These are phyloP conservation scores for Tolypocladium guangdongense DNA, from an alignment of 2,329 filamentous ascomycete species.

Conservation along the genomic window DNA sequence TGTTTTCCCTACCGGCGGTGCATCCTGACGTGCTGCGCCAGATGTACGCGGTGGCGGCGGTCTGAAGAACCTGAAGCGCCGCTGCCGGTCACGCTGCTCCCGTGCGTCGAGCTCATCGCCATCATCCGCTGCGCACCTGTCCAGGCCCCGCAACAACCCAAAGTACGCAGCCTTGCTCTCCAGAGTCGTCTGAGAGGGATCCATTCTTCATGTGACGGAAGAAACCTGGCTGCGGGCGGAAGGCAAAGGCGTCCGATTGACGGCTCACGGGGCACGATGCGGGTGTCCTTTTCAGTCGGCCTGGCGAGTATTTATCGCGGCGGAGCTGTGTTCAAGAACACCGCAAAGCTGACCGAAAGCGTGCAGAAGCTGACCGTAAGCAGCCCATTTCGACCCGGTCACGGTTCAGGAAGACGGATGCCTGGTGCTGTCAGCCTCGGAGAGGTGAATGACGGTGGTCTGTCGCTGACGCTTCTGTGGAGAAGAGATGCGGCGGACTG, in stretches of 20 bases:
- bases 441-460: neutral
- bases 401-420: neutral
- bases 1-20: neutral
- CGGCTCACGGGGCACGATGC: neutral
- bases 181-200: constrained; percentile 8
- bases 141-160: constrained; percentile 22
- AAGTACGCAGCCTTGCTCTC: constrained; percentile 37
- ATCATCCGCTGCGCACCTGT: constrained; percentile 10
- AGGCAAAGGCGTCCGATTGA: neutral
- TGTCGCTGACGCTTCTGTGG: neutral
- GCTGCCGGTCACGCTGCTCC: constrained; percentile 22
- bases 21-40: neutral
- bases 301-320: neutral
- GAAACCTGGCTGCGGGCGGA: neutral
- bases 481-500: neutral
- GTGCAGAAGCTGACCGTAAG: no score
- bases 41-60: neutral
- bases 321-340: no score
- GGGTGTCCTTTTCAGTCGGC: neutral
- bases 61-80: constrained; percentile 17
- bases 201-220: neutral
- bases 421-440: neutral
- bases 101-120: constrained; percentile 16
- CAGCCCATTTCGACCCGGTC: neutral
- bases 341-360: neutral